Conservation (phyloP, 1,284 basidiomycete genomes). For the Entoloma clypeatum region DNA sequence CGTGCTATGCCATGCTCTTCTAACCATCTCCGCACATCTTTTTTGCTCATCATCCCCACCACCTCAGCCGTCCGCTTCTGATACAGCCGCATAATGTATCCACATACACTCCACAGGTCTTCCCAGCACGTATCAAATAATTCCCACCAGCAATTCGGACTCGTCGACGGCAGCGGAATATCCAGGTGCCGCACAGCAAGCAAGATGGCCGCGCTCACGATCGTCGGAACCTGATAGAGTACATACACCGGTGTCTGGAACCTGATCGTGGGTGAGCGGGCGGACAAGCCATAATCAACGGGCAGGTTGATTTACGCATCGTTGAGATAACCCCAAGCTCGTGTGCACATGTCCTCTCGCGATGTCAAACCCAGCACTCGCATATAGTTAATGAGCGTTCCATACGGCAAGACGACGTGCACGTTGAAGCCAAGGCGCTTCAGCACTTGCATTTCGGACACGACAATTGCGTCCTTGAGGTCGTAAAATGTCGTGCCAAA, state of each 20-base stretch:
- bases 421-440: conserved; percentile 92
- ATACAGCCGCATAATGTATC: conserved; percentile 78
- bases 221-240: conserved; percentile 81
- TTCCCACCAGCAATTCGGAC: conserved; percentile 77
- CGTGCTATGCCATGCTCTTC: conserved; percentile 39
- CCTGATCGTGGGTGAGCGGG: conserved; percentile 36
- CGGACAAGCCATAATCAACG: conserved; percentile 11
- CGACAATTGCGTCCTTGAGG: conserved; percentile 85
- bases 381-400: conserved; percentile 93
- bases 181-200: conserved; percentile 66
- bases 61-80: conserved; percentile 43
- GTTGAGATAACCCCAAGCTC: conserved; percentile 88
- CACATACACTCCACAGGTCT: conserved; percentile 79
- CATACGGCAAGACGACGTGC: conserved; percentile 88
- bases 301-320: conserved; percentile 64
- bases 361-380: conserved; percentile 81
- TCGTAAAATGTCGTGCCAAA: conserved; percentile 83
- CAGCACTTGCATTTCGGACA: conserved; percentile 96
- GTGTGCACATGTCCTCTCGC: conserved; percentile 66
- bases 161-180: conserved; percentile 70
- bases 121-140: conserved; percentile 86
- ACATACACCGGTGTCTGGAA: conserved; percentile 90
- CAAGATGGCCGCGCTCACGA: conserved; percentile 84
- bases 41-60: conserved; percentile 59
- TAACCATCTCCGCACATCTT: conserved; percentile 71